phyloP scores from a whole-genome alignment of 371 early-diverging fungal genomes.

The Mucor saturninus region DNA sequence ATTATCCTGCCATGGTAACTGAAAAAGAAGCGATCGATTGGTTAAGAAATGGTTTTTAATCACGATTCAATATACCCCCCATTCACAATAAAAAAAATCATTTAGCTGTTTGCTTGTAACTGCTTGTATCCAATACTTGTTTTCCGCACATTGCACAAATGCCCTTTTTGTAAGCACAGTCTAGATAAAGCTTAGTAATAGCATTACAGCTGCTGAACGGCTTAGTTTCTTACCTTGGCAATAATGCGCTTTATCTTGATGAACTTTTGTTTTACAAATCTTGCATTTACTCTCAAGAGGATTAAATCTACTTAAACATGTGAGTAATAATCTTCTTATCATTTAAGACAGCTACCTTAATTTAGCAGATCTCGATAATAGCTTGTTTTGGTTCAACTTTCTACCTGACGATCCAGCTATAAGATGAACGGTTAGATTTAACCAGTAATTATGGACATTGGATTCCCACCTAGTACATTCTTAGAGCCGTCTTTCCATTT shows the following conservation, averaged over 20 bases:
- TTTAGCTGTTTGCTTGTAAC: conserved; percentile 68
- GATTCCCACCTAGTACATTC: conserved; percentile 50
- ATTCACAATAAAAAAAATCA: conserved; percentile 22
- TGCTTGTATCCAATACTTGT: conserved; percentile 66
- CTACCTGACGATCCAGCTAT: conserved; percentile 57
- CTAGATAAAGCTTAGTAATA: conserved; percentile 20
- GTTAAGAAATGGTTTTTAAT: conserved; percentile 34
- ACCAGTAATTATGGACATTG: background rate
- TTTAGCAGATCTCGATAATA: conserved; percentile 65
- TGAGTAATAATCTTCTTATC: background rate
- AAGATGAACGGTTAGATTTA: background rate
- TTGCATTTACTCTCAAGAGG: conserved; percentile 68
- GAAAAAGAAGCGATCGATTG: conserved; percentile 49
- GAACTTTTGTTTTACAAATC: conserved; percentile 67
- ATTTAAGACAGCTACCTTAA: conserved; percentile 33
- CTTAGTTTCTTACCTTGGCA: conserved; percentile 62
- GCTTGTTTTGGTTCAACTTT: conserved; percentile 72
- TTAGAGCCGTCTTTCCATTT: conserved; percentile 76
- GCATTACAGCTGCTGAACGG: no score
- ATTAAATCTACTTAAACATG: conserved; percentile 31
- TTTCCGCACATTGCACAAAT: conserved; percentile 84
- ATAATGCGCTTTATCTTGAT: conserved; percentile 67
- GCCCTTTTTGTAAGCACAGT: conserved; percentile 74
- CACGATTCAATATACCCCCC: background rate
- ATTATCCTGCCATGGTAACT: conserved; percentile 30